A percentile compares a stretch with the other conserved stretches of the same genome.
Evolutionary conservation across 805 yeast species (phyloP).

Genomic region (Candida suzukii): DNA sequence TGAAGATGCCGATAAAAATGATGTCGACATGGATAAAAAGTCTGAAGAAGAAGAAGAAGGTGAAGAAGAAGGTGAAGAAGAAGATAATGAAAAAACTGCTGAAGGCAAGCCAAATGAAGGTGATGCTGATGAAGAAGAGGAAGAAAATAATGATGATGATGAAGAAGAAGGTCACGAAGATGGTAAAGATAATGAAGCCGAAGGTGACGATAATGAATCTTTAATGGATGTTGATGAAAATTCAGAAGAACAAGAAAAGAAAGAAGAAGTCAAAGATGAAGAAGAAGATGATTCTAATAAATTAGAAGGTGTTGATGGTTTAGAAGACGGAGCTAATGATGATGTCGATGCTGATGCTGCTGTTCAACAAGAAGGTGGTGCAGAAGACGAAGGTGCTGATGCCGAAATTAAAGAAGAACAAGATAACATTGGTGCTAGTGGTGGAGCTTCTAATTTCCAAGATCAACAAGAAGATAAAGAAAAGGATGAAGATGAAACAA

Average conservation of each 20-base stretch:
- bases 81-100: conserved; percentile 17
- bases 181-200: conserved; percentile 16
- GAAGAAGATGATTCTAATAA: conserved; percentile 3
- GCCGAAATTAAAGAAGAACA: conserved; percentile 33
- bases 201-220: conserved; percentile 19
- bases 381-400: conserved; percentile 30
- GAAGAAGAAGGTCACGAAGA: conserved; percentile 24
- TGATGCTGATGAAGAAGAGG: conserved; percentile 19
- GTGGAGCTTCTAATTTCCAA: conserved; percentile 32
- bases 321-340: conserved; percentile 27
- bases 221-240: conserved; percentile 25
- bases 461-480: conserved; percentile 36
- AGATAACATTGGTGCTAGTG: conserved; percentile 63
- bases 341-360: conserved; percentile 26
- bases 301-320: conserved; percentile 13
- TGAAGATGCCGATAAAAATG: conserved; percentile 12
- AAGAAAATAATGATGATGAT: conserved; percentile 18
- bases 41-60: conserved; percentile 15
- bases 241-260: conserved; percentile 14
- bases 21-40: conserved; percentile 10
- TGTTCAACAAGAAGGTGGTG: conserved; percentile 25
- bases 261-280: conserved; percentile 4
- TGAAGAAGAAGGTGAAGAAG: conserved; percentile 16
- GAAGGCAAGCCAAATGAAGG: too few species aligned
- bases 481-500: conserved; percentile 35